Percentiles rank a stretch among this genome's conserved stretches.
These are phyloP conservation scores for Paragyromitra xinjiangensis DNA, from an alignment of 495 filamentous ascomycete genomes.

Conservation along the genomic window DNA sequence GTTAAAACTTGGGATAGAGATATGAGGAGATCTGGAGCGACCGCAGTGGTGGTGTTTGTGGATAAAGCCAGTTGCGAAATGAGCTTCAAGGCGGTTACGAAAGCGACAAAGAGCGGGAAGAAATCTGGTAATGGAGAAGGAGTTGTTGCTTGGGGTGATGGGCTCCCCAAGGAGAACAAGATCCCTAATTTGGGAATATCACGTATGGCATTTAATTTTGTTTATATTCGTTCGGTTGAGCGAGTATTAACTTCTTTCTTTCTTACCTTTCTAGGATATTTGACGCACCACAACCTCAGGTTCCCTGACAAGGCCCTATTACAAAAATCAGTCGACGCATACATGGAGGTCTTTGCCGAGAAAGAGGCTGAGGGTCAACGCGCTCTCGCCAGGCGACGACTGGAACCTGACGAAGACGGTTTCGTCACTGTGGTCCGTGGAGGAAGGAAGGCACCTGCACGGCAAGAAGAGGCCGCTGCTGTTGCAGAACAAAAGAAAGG, in stretches of 20 bases:
- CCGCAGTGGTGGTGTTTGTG: constrained; percentile 81
- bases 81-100: constrained; percentile 76
- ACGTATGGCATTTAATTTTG: constrained; percentile 57
- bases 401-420: constrained; percentile 90
- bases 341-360: constrained; percentile 75
- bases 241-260: constrained; percentile 10
- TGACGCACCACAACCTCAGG: constrained; percentile 69
- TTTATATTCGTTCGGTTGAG: constrained; percentile 16
- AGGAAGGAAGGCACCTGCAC: constrained; percentile 74
- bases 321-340: constrained; percentile 77
- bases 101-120: constrained; percentile 66
- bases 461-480: constrained; percentile 76
- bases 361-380: constrained; percentile 73
- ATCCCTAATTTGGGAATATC: constrained; percentile 67
- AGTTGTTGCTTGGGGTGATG: constrained; percentile 70
- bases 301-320: constrained; percentile 73
- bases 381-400: constrained; percentile 68
- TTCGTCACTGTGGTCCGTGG: constrained; percentile 91
- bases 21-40: constrained; percentile 74
- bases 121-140: constrained; percentile 51
- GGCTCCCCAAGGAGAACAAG: constrained; percentile 61
- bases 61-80: constrained; percentile 77
- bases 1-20: constrained; percentile 80
- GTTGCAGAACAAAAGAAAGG: constrained; percentile 75
- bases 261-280: constrained; percentile 63